Conservation (phyloP, 768 basidiomycete species). For the Cystobasidium ongulense region DNA sequence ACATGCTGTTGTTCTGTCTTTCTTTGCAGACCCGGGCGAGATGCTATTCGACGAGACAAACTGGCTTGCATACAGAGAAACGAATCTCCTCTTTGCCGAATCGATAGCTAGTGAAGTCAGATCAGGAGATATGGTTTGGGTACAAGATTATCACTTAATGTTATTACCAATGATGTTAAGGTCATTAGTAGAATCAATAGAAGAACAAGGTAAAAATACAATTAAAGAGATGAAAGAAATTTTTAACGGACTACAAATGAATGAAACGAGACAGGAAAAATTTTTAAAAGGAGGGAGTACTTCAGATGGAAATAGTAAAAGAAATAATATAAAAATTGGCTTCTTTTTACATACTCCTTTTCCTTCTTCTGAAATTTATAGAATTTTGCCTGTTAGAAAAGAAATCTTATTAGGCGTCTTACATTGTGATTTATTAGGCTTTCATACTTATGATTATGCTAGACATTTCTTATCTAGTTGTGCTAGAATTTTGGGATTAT, state of each 20-base stretch:
- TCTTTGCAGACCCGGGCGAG: constrained; percentile 71
- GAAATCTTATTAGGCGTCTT: constrained; percentile 95
- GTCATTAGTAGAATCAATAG: constrained; percentile 13
- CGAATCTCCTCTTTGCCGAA: constrained; percentile 89
- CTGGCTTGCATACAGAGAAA: constrained; percentile 95
- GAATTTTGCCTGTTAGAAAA: constrained; percentile 89
- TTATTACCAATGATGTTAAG: constrained; percentile 35
- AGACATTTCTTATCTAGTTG: constrained; percentile 98
- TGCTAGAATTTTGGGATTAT: constrained; percentile 85
- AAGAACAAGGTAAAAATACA: not conserved
- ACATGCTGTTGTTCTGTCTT: not conserved
- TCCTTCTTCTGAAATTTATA: constrained; percentile 91
- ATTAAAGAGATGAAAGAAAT: not conserved
- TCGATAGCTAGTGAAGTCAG: constrained; percentile 68
- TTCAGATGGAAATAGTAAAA: not conserved
- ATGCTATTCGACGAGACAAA: constrained; percentile 99
- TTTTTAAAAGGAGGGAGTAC: not conserved
- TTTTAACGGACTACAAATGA: constrained; percentile 10
- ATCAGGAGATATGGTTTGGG: constrained; percentile 94
- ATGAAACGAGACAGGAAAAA: not conserved
- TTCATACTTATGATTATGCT: constrained; percentile 99
- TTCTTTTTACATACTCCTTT: constrained; percentile 99
- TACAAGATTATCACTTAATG: constrained; percentile 53
- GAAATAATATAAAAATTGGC: constrained; percentile 69
- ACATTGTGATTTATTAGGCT: constrained; percentile 94